These are phyloP conservation scores for Histomonas meleagridis DNA, from an alignment of 208 protist species.

Conservation along the genomic window DNA sequence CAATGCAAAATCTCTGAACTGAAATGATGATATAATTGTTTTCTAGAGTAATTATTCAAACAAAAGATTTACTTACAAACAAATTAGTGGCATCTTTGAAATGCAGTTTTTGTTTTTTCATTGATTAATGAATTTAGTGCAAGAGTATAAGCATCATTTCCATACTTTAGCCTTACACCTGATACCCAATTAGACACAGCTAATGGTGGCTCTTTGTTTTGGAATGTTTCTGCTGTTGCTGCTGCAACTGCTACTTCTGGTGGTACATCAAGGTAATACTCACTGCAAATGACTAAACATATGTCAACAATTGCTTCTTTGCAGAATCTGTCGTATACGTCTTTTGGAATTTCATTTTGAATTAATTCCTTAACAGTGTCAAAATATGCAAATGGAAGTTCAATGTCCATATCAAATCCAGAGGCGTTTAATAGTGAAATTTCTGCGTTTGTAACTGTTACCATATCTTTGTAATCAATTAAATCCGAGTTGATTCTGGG, in stretches of 20 bases:
- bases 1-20: no score
- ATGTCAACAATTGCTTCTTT: conserved; percentile 29
- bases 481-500: not conserved
- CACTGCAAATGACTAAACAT: not conserved
- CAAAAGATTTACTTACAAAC: no score
- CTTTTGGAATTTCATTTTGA: not conserved
- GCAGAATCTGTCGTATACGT: not conserved
- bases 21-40: no score
- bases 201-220: not conserved
- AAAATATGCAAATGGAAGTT: not conserved
- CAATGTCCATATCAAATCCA: not conserved
- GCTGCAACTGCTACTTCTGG: conserved; percentile 12
- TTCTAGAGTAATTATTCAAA: no score
- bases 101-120: not conserved
- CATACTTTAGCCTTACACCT: not conserved
- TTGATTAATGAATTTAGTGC: not conserved
- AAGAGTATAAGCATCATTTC: not conserved
- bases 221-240: not conserved
- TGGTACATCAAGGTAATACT: not conserved
- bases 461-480: not conserved
- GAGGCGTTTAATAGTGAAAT: not conserved
- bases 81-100: no score
- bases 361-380: not conserved
- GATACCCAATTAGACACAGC: not conserved
- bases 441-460: not conserved